A percentile compares a stretch with the other conserved stretches of the same genome.
Evolutionary conservation across 2,329 filamentous ascomycete genomes (phyloP).

Genomic region (Trichothecium sympodiale): DNA sequence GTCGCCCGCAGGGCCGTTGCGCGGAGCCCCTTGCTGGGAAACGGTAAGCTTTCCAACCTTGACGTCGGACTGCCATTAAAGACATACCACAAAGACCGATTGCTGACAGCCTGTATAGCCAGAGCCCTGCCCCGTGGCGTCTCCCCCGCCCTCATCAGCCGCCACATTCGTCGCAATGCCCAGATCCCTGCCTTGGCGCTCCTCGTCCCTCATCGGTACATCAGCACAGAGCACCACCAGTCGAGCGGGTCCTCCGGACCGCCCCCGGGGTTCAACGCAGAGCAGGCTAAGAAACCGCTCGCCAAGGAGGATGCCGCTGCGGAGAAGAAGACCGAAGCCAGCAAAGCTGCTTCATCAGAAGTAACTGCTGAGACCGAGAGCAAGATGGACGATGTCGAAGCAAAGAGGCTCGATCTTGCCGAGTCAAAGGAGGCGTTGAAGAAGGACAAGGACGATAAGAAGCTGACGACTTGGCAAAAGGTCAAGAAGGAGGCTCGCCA

Average conservation of each 20-base stretch:
- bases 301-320: conserved; percentile 37
- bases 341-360: conserved; percentile 16
- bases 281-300: conserved; percentile 78
- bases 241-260: conserved; percentile 46
- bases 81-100: conserved; percentile 3
- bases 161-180: conserved; percentile 34
- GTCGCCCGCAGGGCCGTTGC: conserved; percentile 43
- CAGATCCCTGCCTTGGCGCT: conserved; percentile 42
- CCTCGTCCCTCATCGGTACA: conserved; percentile 42
- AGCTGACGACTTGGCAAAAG: conserved; percentile 80
- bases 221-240: conserved; percentile 49
- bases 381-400: conserved; percentile 49
- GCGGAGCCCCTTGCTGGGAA: conserved; percentile 39
- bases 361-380: conserved; percentile 26
- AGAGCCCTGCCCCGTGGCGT: conserved; percentile 35
- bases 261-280: conserved; percentile 83
- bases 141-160: conserved; percentile 33
- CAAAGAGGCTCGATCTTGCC: conserved; percentile 49
- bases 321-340: conserved; percentile 20
- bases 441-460: conserved; percentile 63
- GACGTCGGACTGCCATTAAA: conserved; percentile 5
- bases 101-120: conserved; percentile 23
- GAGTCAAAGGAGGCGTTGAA: conserved; percentile 47
- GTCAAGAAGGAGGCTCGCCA: conserved; percentile 89
- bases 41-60: conserved; percentile 25